Conservation (phyloP, 441 rosid species). For the Kokia cookei region DNA sequence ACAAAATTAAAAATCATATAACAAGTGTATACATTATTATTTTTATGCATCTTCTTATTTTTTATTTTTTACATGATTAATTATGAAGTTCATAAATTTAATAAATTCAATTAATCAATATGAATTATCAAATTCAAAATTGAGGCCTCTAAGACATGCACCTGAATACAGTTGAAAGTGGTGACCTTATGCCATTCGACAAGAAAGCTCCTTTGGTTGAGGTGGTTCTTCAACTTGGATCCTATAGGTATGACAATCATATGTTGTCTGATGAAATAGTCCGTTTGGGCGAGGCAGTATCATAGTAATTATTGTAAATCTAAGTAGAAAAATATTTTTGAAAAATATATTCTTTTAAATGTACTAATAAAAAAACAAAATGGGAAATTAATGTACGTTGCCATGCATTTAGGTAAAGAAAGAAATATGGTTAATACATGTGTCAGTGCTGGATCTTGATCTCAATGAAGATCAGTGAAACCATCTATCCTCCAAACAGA, state of each 20-base stretch:
- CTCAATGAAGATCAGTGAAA: conserved; percentile 3
- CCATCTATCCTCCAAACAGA: not conserved
- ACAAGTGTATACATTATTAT: no score
- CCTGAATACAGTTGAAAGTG: not conserved
- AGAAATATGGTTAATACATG: not conserved
- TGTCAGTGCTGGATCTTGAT: not conserved
- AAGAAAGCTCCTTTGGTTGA: not conserved
- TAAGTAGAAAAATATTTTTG: not conserved
- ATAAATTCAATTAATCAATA: no score
- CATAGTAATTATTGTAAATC: not conserved
- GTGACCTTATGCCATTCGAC: not conserved
- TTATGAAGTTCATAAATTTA: no score
- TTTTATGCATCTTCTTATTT: no score
- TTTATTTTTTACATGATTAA: no score
- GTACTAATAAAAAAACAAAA: not conserved
- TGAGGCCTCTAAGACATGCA: no score
- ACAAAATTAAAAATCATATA: no score
- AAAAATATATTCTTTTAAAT: not conserved
- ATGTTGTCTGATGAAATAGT: not conserved
- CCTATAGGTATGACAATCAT: not conserved
- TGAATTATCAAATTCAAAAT: no score
- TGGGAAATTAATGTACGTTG: not conserved
- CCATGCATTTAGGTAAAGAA: conserved; percentile 1
- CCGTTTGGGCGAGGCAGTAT: not conserved
- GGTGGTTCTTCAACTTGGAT: not conserved